Base-by-base conservation (phyloP, 2,329 filamentous ascomycete species). In the Graphiopsis chlorocephala region DNA sequence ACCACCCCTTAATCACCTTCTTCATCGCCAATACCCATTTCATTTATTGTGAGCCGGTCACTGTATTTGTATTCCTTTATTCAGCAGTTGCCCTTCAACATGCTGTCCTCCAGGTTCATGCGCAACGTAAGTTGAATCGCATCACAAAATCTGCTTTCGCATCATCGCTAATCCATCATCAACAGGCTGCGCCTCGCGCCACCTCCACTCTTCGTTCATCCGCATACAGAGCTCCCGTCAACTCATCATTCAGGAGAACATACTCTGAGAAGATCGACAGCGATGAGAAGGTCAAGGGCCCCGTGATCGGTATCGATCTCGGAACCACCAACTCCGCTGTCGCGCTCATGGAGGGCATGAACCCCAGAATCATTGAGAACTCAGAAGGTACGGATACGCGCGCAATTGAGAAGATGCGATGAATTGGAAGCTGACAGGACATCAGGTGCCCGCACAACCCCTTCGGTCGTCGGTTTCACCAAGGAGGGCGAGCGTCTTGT, bases 281-380 rank as follows among this genome's bases (percentile, higher is more conserved):
- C 48, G 70, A 72, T 72, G 83, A 86, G 72, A 97, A 97, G 88
- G 92, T 98, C 67, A 92, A 94, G 84, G 95, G 95, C 77, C 83
- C 91, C 76, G 94, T 98, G 80, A 97, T 98, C 77, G 95, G 95
- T 89, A 97, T 98, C 79, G 94, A 98, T 86, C 83, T 98, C 76
- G 94, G 94, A 78, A 98, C 94, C 78, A 98, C 94, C 75, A 98
- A 98, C 88, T 97, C 94, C 67, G 94, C 94, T 64, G 94, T 98
- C 68, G 94, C 93, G 76, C 85, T 98, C 71, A 97, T 98, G 93
- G 94, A 98, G 86, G 95, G 94, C 82, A 96, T 96, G 85, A 82
- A 86, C 64, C 92, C 94, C 74, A 92, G 90, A 82, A 98, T 98
- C 79, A 98, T 98, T 79, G 94, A 97, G 83, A 98, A 98, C 87